These are phyloP conservation scores for Neurospora intermedia DNA, from an alignment of 495 filamentous ascomycete genomes.

Conservation along the genomic window DNA sequence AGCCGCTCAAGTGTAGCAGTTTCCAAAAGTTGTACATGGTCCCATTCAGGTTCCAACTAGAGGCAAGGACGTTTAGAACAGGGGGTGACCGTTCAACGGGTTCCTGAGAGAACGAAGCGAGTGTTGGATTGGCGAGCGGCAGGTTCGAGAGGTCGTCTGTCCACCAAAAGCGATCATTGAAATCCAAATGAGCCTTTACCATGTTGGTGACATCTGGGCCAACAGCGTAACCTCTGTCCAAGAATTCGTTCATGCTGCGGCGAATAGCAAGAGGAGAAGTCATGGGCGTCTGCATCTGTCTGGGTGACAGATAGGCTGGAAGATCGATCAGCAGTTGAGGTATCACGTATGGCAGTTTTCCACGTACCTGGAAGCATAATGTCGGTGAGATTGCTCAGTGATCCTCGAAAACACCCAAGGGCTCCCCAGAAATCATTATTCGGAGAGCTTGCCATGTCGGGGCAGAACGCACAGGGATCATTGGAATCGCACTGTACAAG, in stretches of 20 bases:
- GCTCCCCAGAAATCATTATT: constrained; percentile 34
- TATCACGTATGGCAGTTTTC: neutral
- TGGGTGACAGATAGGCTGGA: constrained; percentile 31
- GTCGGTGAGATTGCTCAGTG: constrained; percentile 31
- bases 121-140: constrained; percentile 32
- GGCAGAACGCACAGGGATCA: constrained; percentile 33
- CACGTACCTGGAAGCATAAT: constrained; percentile 35
- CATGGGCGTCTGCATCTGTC: constrained; percentile 37
- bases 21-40: constrained; percentile 36
- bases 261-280: constrained; percentile 37
- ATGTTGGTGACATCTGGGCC: constrained; percentile 24
- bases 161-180: constrained; percentile 42
- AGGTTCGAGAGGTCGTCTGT: constrained; percentile 36
- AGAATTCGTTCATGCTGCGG: constrained; percentile 40
- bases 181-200: constrained; percentile 34
- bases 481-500: constrained; percentile 32
- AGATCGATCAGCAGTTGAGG: neutral
- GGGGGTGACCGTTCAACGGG: constrained; percentile 31
- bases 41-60: constrained; percentile 37
- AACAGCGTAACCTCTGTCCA: constrained; percentile 33
- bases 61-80: constrained; percentile 30
- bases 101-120: constrained; percentile 30
- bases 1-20: constrained; percentile 32
- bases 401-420: constrained; percentile 37
- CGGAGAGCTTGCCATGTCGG: constrained; percentile 21